These are phyloP conservation scores for Lodderomyces beijingensis DNA, from an alignment of 1,139 yeast genomes.

Conservation along the genomic window DNA sequence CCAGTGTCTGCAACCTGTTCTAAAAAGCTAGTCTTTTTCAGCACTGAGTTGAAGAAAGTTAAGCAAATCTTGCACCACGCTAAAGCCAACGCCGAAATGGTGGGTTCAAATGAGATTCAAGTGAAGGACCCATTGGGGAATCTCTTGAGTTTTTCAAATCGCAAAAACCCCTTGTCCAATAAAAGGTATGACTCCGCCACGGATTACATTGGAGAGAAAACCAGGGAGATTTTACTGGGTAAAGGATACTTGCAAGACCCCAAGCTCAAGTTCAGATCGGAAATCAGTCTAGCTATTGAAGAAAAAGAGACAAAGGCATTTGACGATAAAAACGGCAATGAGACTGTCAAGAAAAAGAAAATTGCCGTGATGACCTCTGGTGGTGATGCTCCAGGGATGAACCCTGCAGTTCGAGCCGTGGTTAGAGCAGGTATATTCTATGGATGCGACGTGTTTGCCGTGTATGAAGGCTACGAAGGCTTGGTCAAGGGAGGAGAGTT, in stretches of 20 bases:
- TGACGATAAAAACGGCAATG: slow-evolving; percentile 2
- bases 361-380: slow-evolving; percentile 98
- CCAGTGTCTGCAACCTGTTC: slow-evolving; percentile 19
- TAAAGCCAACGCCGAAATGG: slow-evolving; percentile 17
- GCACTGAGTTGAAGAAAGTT: slow-evolving; percentile 42
- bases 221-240: slow-evolving; percentile 9
- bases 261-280: slow-evolving; percentile 1
- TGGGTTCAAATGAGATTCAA: slow-evolving; percentile 18
- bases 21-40: slow-evolving; percentile 47
- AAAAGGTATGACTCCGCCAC: slow-evolving; percentile 26
- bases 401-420: slow-evolving; percentile 90
- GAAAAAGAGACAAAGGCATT: slow-evolving; percentile 13
- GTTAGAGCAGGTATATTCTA: slow-evolving; percentile 83
- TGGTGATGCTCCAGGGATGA: slow-evolving; percentile 99
- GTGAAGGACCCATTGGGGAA: slow-evolving; percentile 58
- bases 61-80: slow-evolving; percentile 24
- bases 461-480: slow-evolving; percentile 94
- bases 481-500: slow-evolving; percentile 79
- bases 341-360: slow-evolving; percentile 35
- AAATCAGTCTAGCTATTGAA: slow-evolving; percentile 3
- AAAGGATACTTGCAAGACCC: slow-evolving; percentile 2
- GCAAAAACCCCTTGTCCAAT: slow-evolving; percentile 25
- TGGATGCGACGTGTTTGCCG: slow-evolving; percentile 93
- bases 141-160: slow-evolving; percentile 40
- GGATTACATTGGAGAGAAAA: slow-evolving; percentile 18